Conservation (phyloP, 805 yeast genomes). For the Candida oleophila region DNA sequence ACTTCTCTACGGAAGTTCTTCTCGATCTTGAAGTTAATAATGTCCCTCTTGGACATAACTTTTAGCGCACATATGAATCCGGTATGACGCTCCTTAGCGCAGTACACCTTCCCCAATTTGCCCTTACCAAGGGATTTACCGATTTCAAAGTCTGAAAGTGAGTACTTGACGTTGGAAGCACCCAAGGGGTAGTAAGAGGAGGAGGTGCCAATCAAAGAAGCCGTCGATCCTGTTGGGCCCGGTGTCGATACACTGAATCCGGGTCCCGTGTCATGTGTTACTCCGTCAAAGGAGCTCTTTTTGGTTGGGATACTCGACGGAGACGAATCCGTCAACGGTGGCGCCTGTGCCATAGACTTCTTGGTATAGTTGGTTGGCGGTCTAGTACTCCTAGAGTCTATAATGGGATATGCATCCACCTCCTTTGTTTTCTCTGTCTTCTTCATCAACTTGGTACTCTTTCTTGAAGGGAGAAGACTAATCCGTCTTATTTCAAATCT, state of each 20-base stretch:
- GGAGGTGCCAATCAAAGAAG: not conserved
- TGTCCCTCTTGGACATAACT: conserved; percentile 83
- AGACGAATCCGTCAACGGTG: not conserved
- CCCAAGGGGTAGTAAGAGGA: conserved; percentile 1
- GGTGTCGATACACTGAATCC: not conserved
- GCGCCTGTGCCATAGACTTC: not conserved
- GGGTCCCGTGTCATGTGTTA: not conserved
- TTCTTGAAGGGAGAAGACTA: conserved; percentile 1
- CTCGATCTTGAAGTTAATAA: conserved; percentile 72
- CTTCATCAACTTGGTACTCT: not conserved
- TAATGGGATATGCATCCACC: not conserved
- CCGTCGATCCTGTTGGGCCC: not conserved
- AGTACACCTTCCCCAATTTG: conserved; percentile 88
- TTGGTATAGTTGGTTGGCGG: not conserved
- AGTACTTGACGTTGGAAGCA: conserved; percentile 5
- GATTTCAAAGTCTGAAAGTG: conserved; percentile 72
- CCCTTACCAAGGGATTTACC: conserved; percentile 91
- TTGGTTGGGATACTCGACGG: not conserved
- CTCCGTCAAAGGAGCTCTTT: not conserved
- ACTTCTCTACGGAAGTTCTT: conserved; percentile 87
- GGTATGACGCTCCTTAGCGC: conserved; percentile 71
- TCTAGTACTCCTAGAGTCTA: not conserved
- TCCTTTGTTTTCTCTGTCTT: not conserved
- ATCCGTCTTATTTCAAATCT: conserved; percentile 2
- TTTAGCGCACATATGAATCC: conserved; percentile 89